Evolutionary conservation across 2,329 filamentous ascomycete genomes (phyloP).

Genomic region (Verticillium albo-atrum): DNA sequence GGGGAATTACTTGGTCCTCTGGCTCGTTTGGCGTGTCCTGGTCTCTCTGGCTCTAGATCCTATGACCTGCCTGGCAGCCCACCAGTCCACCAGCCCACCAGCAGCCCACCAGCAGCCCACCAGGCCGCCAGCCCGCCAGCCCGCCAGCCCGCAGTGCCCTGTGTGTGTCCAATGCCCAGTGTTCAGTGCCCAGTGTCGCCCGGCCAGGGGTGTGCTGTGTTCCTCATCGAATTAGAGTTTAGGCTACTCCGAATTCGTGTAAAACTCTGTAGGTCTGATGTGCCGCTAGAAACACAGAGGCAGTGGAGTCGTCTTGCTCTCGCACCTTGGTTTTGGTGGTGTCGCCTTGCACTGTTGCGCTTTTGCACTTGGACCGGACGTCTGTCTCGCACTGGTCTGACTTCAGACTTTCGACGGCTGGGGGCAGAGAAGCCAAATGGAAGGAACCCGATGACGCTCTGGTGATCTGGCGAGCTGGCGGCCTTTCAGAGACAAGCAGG

Average conservation of each 20-base stretch:
- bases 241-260: conserved; percentile 6
- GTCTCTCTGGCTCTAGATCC: neutral
- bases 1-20: neutral
- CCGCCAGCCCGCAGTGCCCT: too few relatives aligned
- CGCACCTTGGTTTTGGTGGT: neutral
- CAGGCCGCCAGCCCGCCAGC: too few relatives aligned
- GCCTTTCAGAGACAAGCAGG: neutral
- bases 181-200: neutral
- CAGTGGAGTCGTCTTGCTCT: neutral
- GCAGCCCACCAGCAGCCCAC: too few relatives aligned
- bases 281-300: neutral
- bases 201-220: neutral
- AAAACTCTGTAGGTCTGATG: conserved; percentile 2
- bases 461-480: neutral
- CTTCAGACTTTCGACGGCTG: neutral
- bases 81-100: too few relatives aligned
- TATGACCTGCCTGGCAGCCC: neutral
- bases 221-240: conserved; percentile 3
- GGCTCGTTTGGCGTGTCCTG: neutral
- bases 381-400: neutral
- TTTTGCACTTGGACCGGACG: neutral
- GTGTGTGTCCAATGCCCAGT: too few relatives aligned
- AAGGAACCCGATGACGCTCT: neutral
- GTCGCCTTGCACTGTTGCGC: too few relatives aligned
- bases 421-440: neutral